These are phyloP conservation scores for Eutrema yunnanense DNA, from an alignment of 345 rosid genomes.

Conservation along the genomic window DNA sequence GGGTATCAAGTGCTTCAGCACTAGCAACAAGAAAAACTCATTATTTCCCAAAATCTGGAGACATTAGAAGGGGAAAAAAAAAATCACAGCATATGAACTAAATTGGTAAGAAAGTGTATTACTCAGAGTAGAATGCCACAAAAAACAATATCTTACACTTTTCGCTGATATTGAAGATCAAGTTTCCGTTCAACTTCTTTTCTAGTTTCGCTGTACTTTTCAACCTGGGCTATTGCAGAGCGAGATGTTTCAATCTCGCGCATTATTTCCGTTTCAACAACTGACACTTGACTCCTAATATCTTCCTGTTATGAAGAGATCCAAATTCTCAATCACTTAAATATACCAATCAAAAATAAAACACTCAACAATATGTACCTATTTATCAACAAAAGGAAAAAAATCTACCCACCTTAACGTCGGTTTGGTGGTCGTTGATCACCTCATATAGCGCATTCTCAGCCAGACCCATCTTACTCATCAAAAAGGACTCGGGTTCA, in stretches of 20 bases:
- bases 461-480: conserved; percentile 47
- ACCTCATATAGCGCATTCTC: conserved; percentile 58
- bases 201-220: conserved; percentile 58
- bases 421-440: conserved; percentile 48
- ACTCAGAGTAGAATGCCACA: neutral
- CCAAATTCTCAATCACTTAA: neutral
- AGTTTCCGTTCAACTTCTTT: conserved; percentile 68
- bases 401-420: conserved; percentile 45
- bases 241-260: conserved; percentile 43
- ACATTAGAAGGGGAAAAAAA: neutral
- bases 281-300: conserved; percentile 57
- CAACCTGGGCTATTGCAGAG: conserved; percentile 51
- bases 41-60: neutral
- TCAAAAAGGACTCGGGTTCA: conserved; percentile 38
- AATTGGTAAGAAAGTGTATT: neutral
- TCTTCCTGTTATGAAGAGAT: conserved; percentile 53
- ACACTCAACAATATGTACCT: neutral
- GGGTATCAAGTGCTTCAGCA: conserved; percentile 92
- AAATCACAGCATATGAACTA: neutral
- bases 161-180: conserved; percentile 80
- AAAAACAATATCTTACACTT: conserved; percentile 47
- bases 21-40: conserved; percentile 33
- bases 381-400: neutral
- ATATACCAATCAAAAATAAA: neutral
- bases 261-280: conserved; percentile 52